Conservation (phyloP, 2,329 filamentous ascomycete genomes). For the Pseudogymnoascus sp. region DNA sequence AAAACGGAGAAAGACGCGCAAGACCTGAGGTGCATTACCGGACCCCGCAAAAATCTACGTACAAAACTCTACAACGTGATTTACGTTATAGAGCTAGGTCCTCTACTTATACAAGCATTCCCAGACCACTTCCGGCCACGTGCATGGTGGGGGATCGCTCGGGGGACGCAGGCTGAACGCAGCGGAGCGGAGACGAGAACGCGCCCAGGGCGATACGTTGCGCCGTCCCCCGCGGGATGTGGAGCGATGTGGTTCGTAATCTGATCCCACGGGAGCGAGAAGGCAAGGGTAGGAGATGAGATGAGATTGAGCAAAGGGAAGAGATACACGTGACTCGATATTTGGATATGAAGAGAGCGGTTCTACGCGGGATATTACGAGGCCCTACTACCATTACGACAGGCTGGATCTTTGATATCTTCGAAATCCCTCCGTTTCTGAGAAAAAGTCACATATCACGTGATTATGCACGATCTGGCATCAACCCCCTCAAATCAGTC, state of each 20-base stretch:
- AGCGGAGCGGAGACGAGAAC: background rate
- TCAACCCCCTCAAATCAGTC: background rate
- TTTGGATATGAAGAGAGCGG: background rate
- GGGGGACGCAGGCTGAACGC: background rate
- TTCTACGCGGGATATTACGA: background rate
- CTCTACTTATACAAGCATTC: background rate
- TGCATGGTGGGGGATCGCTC: background rate
- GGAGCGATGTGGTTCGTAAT: background rate
- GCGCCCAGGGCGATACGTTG: background rate
- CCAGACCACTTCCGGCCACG: background rate
- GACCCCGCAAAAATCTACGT: background rate
- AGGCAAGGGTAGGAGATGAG: background rate
- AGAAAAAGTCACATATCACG: background rate
- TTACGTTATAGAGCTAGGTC: no score
- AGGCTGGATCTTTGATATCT: background rate
- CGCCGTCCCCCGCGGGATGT: background rate
- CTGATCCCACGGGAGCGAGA: background rate
- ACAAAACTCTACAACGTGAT: background rate
- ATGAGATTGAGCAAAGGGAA: background rate
- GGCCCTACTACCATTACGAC: background rate
- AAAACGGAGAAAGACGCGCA: no score
- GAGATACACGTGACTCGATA: background rate
- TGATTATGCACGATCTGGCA: background rate
- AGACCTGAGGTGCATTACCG: background rate
- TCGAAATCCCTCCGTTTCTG: background rate